Conservation (phyloP, 2,329 filamentous ascomycete genomes). For the Verticillium nonalfalfae region DNA sequence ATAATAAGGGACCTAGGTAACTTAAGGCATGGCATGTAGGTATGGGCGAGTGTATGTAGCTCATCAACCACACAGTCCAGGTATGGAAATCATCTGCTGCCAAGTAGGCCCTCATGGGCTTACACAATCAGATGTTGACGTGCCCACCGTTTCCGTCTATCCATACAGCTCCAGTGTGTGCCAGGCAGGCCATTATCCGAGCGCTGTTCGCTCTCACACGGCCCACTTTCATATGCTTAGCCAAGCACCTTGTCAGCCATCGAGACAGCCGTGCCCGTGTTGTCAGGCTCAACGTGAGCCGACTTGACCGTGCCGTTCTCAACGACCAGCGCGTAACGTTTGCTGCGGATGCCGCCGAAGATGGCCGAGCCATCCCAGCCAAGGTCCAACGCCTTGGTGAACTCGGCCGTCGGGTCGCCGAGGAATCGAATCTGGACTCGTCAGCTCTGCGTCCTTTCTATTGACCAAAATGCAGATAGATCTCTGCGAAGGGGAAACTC, state of each 20-base stretch:
- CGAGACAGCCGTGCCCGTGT: conserved; percentile 65
- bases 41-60: too few species aligned
- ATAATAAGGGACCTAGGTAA: too few species aligned
- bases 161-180: background rate
- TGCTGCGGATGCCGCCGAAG: conserved; percentile 77
- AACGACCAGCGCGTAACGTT: conserved; percentile 79
- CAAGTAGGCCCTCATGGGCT: too few species aligned
- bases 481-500: conserved; percentile 29
- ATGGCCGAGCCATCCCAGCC: conserved; percentile 72
- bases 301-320: conserved; percentile 81
- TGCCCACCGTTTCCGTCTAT: background rate
- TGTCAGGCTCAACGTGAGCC: conserved; percentile 80
- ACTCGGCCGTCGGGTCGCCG: conserved; percentile 70
- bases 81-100: too few species aligned
- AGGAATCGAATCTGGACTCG: conserved; percentile 74
- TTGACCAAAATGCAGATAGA: background rate
- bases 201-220: background rate
- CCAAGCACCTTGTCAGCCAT: conserved; percentile 44
- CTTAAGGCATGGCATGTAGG: too few species aligned
- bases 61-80: too few species aligned
- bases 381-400: conserved; percentile 79
- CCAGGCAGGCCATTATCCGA: background rate
- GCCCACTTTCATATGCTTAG: conserved; percentile 8
- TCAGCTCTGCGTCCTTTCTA: background rate
- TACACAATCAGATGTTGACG: background rate